Evolutionary conservation across 1,284 basidiomycete genomes (phyloP).

Genomic region (Marasmius tenuissimus): DNA sequence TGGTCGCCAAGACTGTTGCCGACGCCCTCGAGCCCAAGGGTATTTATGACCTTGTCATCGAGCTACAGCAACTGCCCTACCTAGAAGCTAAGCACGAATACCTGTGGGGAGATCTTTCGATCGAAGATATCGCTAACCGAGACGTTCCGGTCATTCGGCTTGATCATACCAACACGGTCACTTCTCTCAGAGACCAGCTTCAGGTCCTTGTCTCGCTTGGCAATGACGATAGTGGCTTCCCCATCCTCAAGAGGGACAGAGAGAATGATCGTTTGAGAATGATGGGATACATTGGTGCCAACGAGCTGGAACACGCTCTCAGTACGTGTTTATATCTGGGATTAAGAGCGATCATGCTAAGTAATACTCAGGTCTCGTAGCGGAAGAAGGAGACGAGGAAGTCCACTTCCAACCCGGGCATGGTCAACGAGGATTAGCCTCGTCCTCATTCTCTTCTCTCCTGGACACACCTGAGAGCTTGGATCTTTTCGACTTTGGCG

Average conservation of each 20-base stretch:
- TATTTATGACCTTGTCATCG: slow-evolving; percentile 95
- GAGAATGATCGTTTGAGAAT: slow-evolving; percentile 58
- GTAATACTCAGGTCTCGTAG: slow-evolving; percentile 59
- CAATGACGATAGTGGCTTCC: slow-evolving; percentile 86
- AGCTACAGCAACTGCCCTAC: slow-evolving; percentile 79
- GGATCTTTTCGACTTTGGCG: slow-evolving; percentile 82
- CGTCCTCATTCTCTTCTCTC: slow-evolving; percentile 64
- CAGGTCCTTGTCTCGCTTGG: slow-evolving; percentile 57
- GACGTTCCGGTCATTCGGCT: slow-evolving; percentile 67
- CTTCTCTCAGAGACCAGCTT: slow-evolving; percentile 68
- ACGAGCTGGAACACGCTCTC: slow-evolving; percentile 93
- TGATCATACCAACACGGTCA: slow-evolving; percentile 72
- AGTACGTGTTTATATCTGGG: slow-evolving; percentile 46
- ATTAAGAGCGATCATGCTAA: slow-evolving; percentile 16
- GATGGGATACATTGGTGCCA: slow-evolving; percentile 91
- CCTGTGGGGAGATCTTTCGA: slow-evolving; percentile 76
- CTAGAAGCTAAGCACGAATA: slow-evolving; percentile 89
- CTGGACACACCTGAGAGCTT: slow-evolving; percentile 37
- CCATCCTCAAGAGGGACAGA: slow-evolving; percentile 61
- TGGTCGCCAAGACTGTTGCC: slow-evolving; percentile 92
- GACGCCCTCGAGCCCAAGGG: slow-evolving; percentile 93
- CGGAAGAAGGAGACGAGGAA: slow-evolving; percentile 67
- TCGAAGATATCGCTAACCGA: slow-evolving; percentile 71
- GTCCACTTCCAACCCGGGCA: slow-evolving; percentile 64
- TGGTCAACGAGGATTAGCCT: slow-evolving; percentile 39